Conservation (phyloP, 805 yeast species). For the Candida sanyiensis region DNA sequence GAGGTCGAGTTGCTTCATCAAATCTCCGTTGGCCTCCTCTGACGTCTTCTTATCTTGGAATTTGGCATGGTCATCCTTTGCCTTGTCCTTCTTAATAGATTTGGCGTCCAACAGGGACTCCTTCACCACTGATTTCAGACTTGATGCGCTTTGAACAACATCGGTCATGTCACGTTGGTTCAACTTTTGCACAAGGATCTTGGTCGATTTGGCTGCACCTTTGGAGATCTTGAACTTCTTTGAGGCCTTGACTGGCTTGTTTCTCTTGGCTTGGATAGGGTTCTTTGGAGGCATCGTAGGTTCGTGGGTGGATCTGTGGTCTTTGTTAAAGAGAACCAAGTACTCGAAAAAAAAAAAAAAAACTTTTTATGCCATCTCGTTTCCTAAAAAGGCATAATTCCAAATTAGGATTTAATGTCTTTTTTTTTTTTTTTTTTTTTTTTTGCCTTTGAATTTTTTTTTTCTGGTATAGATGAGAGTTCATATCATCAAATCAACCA, state of each 20-base stretch:
- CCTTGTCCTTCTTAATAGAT: slow-evolving; percentile 22
- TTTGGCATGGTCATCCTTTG: slow-evolving; percentile 18
- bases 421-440: neutral
- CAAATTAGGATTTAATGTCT: neutral
- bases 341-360: neutral
- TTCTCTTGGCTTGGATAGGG: neutral
- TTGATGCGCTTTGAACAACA: slow-evolving; percentile 7
- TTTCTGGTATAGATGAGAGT: neutral
- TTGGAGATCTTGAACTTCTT: slow-evolving; percentile 14
- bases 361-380: neutral
- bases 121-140: neutral
- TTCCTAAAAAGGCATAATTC: neutral
- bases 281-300: slow-evolving; percentile 12
- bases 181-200: slow-evolving; percentile 10
- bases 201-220: slow-evolving; percentile 6
- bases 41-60: slow-evolving; percentile 19
- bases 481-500: neutral
- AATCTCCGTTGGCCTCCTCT: slow-evolving; percentile 25
- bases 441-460: slow-evolving; percentile 4
- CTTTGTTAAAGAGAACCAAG: neutral
- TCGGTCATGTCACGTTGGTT: slow-evolving; percentile 10
- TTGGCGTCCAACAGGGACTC: slow-evolving; percentile 15
- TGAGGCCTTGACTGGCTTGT: slow-evolving; percentile 13
- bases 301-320: neutral
- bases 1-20: slow-evolving; percentile 28